Evolutionary conservation across 2,329 filamentous ascomycete genomes (phyloP).

Genomic region (Clonostachys rosea): DNA sequence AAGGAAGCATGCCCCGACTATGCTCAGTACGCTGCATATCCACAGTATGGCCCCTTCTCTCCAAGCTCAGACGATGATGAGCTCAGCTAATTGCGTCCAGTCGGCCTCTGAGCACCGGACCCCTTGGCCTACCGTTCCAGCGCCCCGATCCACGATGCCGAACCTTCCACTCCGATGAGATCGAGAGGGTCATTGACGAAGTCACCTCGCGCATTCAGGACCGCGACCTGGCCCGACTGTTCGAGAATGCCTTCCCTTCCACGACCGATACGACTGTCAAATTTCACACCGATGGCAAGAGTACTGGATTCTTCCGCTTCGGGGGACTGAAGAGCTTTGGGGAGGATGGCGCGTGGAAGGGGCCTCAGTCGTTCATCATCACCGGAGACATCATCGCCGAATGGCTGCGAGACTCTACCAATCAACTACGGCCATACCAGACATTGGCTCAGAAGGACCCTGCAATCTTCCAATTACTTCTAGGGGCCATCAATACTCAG

Average conservation of each 20-base stretch:
- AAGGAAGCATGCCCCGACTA: slow-evolving; percentile 32
- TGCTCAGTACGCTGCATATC: slow-evolving; percentile 26
- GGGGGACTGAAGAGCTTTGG: slow-evolving; percentile 16
- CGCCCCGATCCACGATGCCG: slow-evolving; percentile 77
- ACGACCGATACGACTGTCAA: slow-evolving; percentile 79
- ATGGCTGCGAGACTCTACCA: slow-evolving; percentile 89
- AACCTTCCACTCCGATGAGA: slow-evolving; percentile 81
- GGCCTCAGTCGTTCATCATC: slow-evolving; percentile 87
- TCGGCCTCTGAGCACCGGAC: slow-evolving; percentile 73
- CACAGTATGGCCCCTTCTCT: slow-evolving; percentile 25
- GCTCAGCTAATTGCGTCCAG: slow-evolving; percentile 33
- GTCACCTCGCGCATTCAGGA: slow-evolving; percentile 77
- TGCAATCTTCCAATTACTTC: slow-evolving; percentile 71
- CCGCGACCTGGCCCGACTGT: slow-evolving; percentile 83
- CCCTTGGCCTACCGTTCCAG: slow-evolving; percentile 78
- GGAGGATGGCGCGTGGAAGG: slow-evolving; percentile 68
- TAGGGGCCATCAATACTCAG: slow-evolving; percentile 95
- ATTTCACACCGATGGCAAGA: slow-evolving; percentile 69
- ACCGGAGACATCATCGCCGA: slow-evolving; percentile 91
- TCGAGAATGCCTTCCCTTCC: slow-evolving; percentile 93
- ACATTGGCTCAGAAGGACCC: slow-evolving; percentile 76
- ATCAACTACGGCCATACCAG: slow-evolving; percentile 90
- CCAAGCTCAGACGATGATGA: neutral
- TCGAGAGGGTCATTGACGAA: slow-evolving; percentile 83
- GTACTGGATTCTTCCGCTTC: slow-evolving; percentile 27